These are phyloP conservation scores for Pseudogymnoascus sp. DNA, from an alignment of 2,329 filamentous ascomycete species.

Conservation along the genomic window DNA sequence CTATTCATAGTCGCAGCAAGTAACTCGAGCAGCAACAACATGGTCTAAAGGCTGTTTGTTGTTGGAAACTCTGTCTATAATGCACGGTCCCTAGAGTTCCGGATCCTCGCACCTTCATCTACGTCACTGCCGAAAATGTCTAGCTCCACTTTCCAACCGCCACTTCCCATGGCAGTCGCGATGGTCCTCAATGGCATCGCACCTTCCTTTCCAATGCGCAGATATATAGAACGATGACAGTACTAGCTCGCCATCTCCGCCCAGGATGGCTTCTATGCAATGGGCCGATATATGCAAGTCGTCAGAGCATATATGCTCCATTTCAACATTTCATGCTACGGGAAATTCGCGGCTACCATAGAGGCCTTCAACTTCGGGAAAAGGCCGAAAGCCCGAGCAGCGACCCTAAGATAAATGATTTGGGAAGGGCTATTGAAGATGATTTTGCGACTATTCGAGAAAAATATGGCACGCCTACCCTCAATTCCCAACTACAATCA, in stretches of 20 bases:
- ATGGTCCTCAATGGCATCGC: not conserved
- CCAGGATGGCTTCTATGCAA: not conserved
- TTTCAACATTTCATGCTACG: not conserved
- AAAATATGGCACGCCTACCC: conserved; percentile 40
- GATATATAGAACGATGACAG: conserved; percentile 8
- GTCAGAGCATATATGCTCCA: not conserved
- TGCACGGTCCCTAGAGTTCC: not conserved
- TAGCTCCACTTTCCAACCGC: conserved; percentile 4
- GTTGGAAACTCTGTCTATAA: not conserved
- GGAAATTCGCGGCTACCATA: not conserved
- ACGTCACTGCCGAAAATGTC: conserved; percentile 10
- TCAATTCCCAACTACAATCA: not conserved
- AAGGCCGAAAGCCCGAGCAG: conserved; percentile 15
- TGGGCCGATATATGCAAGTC: not conserved
- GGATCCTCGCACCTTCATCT: conserved; percentile 3
- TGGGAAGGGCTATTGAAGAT: conserved; percentile 47
- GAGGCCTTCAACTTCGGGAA: conserved; percentile 2
- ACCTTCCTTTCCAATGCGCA: conserved; percentile 3
- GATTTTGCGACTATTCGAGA: conserved; percentile 52
- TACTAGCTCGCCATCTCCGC: not conserved
- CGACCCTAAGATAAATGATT: conserved; percentile 42
- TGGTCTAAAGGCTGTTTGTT: not conserved
- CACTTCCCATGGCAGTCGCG: not conserved
- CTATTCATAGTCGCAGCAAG: not conserved
- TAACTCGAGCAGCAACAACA: not conserved